phyloP scores from a whole-genome alignment of 495 filamentous ascomycete species.

The Articulospora tetracladia region DNA sequence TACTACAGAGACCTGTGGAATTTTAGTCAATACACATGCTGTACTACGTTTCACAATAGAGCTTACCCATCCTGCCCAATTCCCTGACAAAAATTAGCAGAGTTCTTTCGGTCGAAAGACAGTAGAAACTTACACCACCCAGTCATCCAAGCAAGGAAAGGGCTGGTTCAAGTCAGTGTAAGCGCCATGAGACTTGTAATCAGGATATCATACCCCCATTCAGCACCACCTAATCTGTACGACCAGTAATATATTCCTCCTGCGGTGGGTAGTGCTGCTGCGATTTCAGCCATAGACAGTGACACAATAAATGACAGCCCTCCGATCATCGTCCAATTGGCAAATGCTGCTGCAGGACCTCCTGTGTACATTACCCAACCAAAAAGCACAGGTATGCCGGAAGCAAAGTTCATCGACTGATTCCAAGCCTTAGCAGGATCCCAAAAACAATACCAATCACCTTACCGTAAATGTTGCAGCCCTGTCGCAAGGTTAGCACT shows the following conservation, averaged over 20 bases:
- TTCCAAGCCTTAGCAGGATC: conserved; percentile 3
- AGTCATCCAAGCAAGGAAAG: conserved; percentile 33
- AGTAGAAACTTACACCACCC: conserved; percentile 22
- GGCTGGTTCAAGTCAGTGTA: conserved; percentile 3
- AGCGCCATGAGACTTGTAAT: neutral
- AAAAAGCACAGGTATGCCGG: conserved; percentile 27
- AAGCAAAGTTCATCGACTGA: conserved; percentile 27
- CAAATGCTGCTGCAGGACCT: conserved; percentile 25
- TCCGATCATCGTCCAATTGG: conserved; percentile 28
- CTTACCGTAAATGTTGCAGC: conserved; percentile 24
- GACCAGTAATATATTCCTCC: conserved; percentile 34
- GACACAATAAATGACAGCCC: conserved; percentile 25
- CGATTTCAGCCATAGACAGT: conserved; percentile 27
- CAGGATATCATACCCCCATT: conserved; percentile 26
- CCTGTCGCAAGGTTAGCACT: neutral
- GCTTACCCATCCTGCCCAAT: conserved; percentile 28
- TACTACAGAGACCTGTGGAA: conserved; percentile 19
- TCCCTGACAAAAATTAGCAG: conserved; percentile 8
- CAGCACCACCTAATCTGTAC: conserved; percentile 27
- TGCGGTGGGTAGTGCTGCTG: conserved; percentile 27
- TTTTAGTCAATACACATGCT: neutral
- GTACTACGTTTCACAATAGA: neutral
- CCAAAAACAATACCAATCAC: neutral
- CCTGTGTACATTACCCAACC: conserved; percentile 28
- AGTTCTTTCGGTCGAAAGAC: neutral